Conservation (phyloP, 805 yeast genomes). For the Ogataea nonfermentans region DNA sequence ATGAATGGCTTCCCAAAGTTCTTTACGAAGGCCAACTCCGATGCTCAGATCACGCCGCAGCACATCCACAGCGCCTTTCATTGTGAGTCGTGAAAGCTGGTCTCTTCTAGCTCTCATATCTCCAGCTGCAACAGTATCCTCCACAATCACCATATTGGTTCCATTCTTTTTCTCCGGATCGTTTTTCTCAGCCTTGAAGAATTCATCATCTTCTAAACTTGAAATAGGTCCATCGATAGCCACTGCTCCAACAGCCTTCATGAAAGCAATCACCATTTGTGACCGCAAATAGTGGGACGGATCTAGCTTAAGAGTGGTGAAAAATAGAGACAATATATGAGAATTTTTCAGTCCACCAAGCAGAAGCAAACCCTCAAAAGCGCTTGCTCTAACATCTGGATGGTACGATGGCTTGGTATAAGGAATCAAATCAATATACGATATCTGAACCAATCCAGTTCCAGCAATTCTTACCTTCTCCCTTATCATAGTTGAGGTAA, state of each 20-base stretch:
- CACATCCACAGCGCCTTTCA: conserved; percentile 64
- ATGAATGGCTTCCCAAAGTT: conserved; percentile 70
- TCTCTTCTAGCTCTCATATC: conserved; percentile 57
- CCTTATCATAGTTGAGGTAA: conserved; percentile 55
- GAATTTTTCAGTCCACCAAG: conserved; percentile 77
- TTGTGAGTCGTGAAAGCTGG: conserved; percentile 58
- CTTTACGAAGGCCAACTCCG: conserved; percentile 53
- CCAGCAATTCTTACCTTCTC: conserved; percentile 60
- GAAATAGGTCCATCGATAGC: conserved; percentile 64
- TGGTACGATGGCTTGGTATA: conserved; percentile 48
- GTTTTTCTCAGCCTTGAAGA: conserved; percentile 25
- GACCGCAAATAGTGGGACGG: conserved; percentile 50
- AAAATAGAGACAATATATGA: conserved; percentile 58
- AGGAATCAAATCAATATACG: conserved; percentile 54
- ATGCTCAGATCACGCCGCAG: conserved; percentile 58
- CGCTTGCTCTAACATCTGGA: conserved; percentile 57
- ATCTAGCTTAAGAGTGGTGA: conserved; percentile 56
- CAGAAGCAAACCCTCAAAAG: conserved; percentile 65
- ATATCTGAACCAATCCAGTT: conserved; percentile 49
- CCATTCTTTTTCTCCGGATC: conserved; percentile 18
- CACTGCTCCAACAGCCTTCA: conserved; percentile 57
- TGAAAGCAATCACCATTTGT: conserved; percentile 46
- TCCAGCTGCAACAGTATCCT: conserved; percentile 44
- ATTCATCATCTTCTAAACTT: conserved; percentile 64
- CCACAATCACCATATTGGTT: conserved; percentile 50